These are phyloP conservation scores for Aspergillus floridensis DNA, from an alignment of 2,329 filamentous ascomycete species.

Conservation along the genomic window DNA sequence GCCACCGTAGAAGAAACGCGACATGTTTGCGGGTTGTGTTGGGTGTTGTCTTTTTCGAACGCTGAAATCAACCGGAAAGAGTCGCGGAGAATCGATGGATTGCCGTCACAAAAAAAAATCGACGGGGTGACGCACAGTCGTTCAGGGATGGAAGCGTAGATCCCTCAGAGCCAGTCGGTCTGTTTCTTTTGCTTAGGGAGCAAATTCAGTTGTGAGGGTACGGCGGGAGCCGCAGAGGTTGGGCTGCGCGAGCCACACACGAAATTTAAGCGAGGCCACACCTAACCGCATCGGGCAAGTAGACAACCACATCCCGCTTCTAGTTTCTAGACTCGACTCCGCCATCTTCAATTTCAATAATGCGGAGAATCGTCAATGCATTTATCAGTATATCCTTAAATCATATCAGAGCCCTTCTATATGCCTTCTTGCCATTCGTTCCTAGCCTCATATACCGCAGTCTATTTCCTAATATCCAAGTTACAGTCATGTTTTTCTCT, in stretches of 20 bases:
- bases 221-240: conserved; percentile 25
- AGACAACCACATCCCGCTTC: conserved; percentile 4
- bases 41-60: conserved; percentile 6
- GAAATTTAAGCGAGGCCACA: conserved; percentile 47
- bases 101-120: conserved; percentile 26
- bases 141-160: background rate
- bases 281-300: conserved; percentile 36
- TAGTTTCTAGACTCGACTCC: conserved; percentile 4
- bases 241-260: conserved; percentile 37
- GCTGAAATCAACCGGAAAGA: conserved; percentile 16
- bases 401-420: background rate
- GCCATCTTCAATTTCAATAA: conserved; percentile 2
- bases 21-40: conserved; percentile 61
- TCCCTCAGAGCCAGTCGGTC: conserved; percentile 9
- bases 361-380: conserved; percentile 3
- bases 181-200: conserved; percentile 16
- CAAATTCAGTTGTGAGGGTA: conserved; percentile 29
- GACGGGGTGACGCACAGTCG: conserved; percentile 2
- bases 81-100: conserved; percentile 21
- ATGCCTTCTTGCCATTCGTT: conserved; percentile 3
- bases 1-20: conserved; percentile 94
- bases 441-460: conserved; percentile 3
- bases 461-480: conserved; percentile 22
- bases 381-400: too few relatives aligned
- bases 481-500: conserved; percentile 19